Percentiles rank a stretch among this genome's conserved stretches.
Conservation (phyloP, 78 protist genomes). For the Guillardia theta region DNA sequence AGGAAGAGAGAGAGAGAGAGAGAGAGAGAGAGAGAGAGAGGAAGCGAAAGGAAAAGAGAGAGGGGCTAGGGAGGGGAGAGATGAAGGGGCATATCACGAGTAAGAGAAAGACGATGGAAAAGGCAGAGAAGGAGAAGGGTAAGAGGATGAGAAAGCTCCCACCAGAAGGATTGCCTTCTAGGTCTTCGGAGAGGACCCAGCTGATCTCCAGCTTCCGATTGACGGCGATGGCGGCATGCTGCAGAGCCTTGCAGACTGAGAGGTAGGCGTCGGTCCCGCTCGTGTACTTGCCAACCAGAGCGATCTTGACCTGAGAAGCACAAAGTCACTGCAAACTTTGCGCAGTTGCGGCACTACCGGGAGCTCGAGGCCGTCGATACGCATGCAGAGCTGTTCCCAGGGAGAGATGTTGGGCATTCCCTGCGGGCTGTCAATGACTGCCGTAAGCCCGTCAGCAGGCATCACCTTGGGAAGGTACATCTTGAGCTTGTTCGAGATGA, state of each 20-base stretch:
- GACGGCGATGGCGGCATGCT: slow-evolving; percentile 3
- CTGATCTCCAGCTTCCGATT: neutral
- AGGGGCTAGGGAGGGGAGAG: neutral
- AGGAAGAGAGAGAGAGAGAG: too few relatives aligned
- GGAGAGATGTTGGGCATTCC: neutral
- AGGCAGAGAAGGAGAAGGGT: too few relatives aligned
- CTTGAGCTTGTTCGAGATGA: neutral
- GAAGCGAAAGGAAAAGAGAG: neutral
- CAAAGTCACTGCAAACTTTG: too few relatives aligned
- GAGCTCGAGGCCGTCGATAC: neutral
- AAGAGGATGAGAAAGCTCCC: too few relatives aligned
- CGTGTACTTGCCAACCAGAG: slow-evolving; percentile 94
- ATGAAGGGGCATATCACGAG: too few relatives aligned
- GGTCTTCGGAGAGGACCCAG: neutral
- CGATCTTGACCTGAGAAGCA: slow-evolving; percentile 47
- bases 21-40: neutral
- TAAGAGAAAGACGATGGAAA: too few relatives aligned
- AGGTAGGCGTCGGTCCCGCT: slow-evolving; percentile 83
- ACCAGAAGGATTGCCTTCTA: too few relatives aligned
- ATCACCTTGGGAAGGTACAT: neutral
- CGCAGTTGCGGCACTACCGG: too few relatives aligned
- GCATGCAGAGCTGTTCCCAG: neutral
- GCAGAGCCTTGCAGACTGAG: slow-evolving; percentile 62
- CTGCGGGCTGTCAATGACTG: neutral
- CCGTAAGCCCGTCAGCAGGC: neutral